Conservation (phyloP, 306 rosid genomes). For the Pachyrhizus erosus region DNA sequence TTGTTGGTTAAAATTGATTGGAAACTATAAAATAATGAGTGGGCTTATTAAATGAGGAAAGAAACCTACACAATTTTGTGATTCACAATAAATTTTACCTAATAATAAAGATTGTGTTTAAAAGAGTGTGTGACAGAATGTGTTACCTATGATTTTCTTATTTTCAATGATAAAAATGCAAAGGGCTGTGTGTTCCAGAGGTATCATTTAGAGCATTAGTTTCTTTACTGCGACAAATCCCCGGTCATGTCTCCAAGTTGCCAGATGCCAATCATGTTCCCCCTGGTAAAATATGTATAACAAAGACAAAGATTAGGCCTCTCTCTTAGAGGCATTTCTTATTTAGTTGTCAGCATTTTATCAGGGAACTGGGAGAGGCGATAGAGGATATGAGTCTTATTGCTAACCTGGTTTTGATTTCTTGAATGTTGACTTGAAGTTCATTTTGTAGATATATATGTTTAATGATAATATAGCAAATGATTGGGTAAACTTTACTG, state of each 20-base stretch:
- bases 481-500: conserved; percentile 7
- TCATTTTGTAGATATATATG: conserved; percentile 16
- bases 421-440: conserved; percentile 7
- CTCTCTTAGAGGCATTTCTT: background rate
- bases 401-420: background rate
- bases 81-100: background rate
- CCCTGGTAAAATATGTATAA: background rate
- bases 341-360: background rate
- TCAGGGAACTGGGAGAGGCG: background rate
- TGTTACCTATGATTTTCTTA: background rate
- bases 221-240: background rate
- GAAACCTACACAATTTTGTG: background rate
- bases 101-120: background rate
- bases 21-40: background rate
- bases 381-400: conserved; percentile 4
- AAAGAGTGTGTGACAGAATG: background rate
- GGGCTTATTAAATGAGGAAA: background rate
- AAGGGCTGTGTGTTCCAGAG: background rate
- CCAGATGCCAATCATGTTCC: background rate
- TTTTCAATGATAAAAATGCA: conserved; percentile 19
- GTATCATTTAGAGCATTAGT: conserved; percentile 10
- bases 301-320: background rate
- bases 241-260: background rate
- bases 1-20: background rate
- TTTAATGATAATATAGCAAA: background rate